Evolutionary conservation across 2,329 filamentous ascomycete species (phyloP).

Genomic region (Paecilomyces formosus): DNA sequence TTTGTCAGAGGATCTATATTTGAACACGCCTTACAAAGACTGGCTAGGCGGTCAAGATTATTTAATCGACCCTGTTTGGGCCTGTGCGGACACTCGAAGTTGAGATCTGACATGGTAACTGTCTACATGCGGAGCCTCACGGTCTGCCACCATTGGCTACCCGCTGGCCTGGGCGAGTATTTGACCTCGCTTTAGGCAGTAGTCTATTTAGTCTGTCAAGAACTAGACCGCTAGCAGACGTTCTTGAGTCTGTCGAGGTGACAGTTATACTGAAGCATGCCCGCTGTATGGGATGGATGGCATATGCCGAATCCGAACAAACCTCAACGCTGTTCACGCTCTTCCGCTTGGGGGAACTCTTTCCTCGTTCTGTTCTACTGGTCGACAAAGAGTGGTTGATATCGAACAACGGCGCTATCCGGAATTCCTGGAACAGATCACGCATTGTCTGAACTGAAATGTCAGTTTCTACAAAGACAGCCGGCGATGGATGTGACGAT

Average conservation of each 20-base stretch:
- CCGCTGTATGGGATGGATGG: neutral
- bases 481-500: neutral
- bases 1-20: neutral
- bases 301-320: neutral
- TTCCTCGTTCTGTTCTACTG: neutral
- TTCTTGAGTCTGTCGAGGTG: neutral
- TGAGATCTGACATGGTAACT: neutral
- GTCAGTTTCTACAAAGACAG: neutral
- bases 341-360: neutral
- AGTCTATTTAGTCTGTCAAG: neutral
- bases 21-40: neutral
- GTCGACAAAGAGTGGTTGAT: neutral
- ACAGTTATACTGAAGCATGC: neutral
- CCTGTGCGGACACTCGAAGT: neutral
- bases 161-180: neutral
- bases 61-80: neutral
- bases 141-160: neutral
- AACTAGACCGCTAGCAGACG: neutral
- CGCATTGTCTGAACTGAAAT: neutral
- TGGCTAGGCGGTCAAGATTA: neutral
- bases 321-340: neutral
- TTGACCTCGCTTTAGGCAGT: neutral
- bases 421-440: neutral
- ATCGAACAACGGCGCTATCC: neutral
- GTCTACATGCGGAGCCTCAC: neutral